Evolutionary conservation across 192 early-diverging fungal species (phyloP).

Genomic region (Diversispora epigaea): DNA sequence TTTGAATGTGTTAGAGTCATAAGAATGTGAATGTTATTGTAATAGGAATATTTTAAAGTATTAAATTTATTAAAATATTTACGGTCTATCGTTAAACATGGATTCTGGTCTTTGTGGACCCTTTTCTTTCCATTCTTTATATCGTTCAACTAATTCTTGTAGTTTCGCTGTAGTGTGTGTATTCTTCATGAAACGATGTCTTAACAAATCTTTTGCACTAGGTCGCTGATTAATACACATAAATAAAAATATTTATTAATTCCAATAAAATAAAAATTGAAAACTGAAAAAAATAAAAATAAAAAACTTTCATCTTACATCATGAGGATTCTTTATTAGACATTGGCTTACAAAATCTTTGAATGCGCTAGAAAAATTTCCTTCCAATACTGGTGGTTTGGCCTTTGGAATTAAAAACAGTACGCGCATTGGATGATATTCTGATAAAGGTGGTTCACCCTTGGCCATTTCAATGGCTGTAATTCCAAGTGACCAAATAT

Average conservation of each 20-base stretch:
- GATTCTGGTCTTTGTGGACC: conserved; percentile 42
- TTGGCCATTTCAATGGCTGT: conserved; percentile 95
- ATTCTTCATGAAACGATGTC: conserved; percentile 85
- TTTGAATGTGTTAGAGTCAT: not conserved
- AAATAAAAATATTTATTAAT: conserved; percentile 14
- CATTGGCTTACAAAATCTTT: conserved; percentile 90
- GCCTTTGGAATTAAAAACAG: conserved; percentile 92
- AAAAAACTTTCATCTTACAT: conserved; percentile 45
- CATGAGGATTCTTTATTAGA: conserved; percentile 81
- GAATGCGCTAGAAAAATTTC: conserved; percentile 78
- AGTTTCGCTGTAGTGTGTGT: conserved; percentile 79
- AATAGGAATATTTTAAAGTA: not conserved
- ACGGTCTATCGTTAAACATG: conserved; percentile 12
- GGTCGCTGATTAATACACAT: conserved; percentile 60
- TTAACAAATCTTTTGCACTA: conserved; percentile 83
- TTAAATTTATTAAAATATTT: not conserved
- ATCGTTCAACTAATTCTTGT: conserved; percentile 81
- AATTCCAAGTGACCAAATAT: conserved; percentile 98
- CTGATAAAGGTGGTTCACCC: conserved; percentile 90
- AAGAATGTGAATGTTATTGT: not conserved
- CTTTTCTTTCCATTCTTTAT: conserved; percentile 72
- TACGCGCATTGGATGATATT: conserved; percentile 93
- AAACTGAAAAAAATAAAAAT: not conserved
- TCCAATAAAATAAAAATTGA: not conserved
- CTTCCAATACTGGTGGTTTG: conserved; percentile 80